Evolutionary conservation across 2,329 filamentous ascomycete species (phyloP), one percentile per base, ranked within the genome.

Genomic region (Sporothrix mexicana): DNA sequence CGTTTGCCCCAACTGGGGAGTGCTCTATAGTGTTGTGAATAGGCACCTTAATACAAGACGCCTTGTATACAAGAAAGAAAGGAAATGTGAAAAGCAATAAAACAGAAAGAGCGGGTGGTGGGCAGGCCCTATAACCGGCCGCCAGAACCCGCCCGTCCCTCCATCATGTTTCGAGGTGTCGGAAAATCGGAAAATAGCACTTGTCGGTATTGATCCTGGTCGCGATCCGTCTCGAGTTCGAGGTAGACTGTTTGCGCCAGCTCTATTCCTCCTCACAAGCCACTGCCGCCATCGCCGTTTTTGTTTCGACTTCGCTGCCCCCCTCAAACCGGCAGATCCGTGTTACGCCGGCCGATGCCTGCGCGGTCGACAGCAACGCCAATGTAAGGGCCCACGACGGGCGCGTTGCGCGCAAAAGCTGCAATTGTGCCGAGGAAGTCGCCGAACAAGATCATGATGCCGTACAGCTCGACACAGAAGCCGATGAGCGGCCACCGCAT

Each of bases 381-480:
- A 79, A 98, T 92, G 78, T 95, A 97, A 4, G 95, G 93, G 3
- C 95, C 95, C 6, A 98, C 85, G 8, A 98, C 87, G 0, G 96
- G 95, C 12, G 97, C 83, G 74, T 93, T 94, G 72, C 93, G 90
- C 53, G 93, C 93, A 79, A 98, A 97, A 17, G 93, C 90, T 0
- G 92, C 93, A 76, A 98, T 95, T 23, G 95, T 98, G 67, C 94
- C 93, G 73, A 98, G 88, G 83, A 98, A 98, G 82, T 99, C 96
- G 49, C 96, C 96, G 83, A 99, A 99, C 49, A 99, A 85, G 69
- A 98, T 88, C 77, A 97, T 88, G 76, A 99, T 95, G 43, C 96
- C 96, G 83, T 98, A 98, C 3, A 95, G 83, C 83, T 99, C 96
- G 77, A 98, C 88, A 73, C 92, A 79, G 83, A 99, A 99, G 41